These are phyloP conservation scores for Mycotypha africana DNA, from an alignment of 371 early-diverging fungal genomes.

Conservation along the genomic window DNA sequence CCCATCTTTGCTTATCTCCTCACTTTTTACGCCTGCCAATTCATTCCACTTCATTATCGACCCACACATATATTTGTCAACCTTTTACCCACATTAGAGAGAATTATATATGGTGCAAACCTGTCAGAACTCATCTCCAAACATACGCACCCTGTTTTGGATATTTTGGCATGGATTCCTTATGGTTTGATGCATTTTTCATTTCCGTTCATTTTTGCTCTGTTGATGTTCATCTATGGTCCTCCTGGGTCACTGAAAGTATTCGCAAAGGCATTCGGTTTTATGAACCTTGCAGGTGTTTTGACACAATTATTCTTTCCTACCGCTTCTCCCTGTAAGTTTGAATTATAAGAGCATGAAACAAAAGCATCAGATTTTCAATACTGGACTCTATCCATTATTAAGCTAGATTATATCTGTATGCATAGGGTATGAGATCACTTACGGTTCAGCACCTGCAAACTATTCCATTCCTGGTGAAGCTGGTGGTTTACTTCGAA, in stretches of 20 bases:
- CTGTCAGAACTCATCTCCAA: conserved; percentile 58
- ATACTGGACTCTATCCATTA: no score
- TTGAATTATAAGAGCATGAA: not conserved
- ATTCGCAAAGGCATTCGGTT: conserved; percentile 61
- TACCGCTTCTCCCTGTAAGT: conserved; percentile 74
- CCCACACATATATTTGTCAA: conserved; percentile 62
- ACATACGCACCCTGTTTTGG: conserved; percentile 45
- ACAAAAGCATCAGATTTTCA: no score
- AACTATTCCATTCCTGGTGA: conserved; percentile 67
- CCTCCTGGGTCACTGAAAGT: conserved; percentile 49
- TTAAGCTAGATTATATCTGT: not conserved
- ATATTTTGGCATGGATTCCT: conserved; percentile 66
- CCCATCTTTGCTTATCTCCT: conserved; percentile 62
- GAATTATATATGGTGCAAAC: conserved; percentile 64
- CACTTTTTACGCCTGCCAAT: conserved; percentile 60
- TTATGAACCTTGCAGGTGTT: conserved; percentile 66
- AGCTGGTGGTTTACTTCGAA: conserved; percentile 65
- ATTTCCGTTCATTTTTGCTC: conserved; percentile 52
- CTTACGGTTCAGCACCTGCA: conserved; percentile 56
- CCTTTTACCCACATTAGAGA: conserved; percentile 63
- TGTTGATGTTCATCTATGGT: conserved; percentile 43
- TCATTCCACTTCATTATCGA: conserved; percentile 53
- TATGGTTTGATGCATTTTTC: conserved; percentile 71
- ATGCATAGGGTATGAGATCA: conserved; percentile 55
- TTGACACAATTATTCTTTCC: conserved; percentile 66